Base-by-base conservation (phyloP, 2,329 filamentous ascomycete species). In the Botrytis sinoallii region DNA sequence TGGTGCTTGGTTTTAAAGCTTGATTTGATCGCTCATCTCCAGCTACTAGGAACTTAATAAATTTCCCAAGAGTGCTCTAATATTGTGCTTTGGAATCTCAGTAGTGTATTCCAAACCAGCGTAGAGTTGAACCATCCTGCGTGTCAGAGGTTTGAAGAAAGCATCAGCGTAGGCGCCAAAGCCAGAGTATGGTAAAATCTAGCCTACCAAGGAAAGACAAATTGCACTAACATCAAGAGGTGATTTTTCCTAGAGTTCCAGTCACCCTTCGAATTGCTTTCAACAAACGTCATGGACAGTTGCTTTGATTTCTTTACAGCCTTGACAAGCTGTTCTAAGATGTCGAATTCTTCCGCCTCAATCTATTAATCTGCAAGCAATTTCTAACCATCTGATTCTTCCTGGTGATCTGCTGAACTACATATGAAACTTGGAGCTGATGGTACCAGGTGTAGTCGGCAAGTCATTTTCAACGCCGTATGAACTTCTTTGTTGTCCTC, bases 191-290 rank as follows among this genome's bases (percentile, higher is more conserved):
- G 7, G 12, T 10, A 3, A n/a, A 25, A 0, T 38, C 38, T 20
- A 67, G 12, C 12, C 22, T n/a, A 20, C 4, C 25, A 22, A 29
- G 25, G 2, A 9, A 29, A 29, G 64, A 8, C 1, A 10, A 52
- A 52, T n/a, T 14, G n/a, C 20, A 35, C 12, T 52, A 2, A 8
- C 20, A 18, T 18, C 44, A 38, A 67, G 10, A n/a, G 32, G 7
- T 9, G 3, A 7, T 3, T 2, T 12, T 16, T 14, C 8, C 4
- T 20, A 8, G 2, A 4, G 29, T 12, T 8, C 1, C 9, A 38
- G 20, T 0, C 1, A 6, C 48, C 32, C 12, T 52, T 10, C 7
- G 4, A 16, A 38, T 48, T n/a, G 14, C 32, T 25, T n/a, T 14
- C 12, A 38, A 38, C 4, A 1, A 16, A 42, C 5, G 40, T 16